Percentiles rank a stretch among this genome's conserved stretches.
Conservation (phyloP, 1,284 basidiomycete genomes). For the Coniophora puteana region DNA sequence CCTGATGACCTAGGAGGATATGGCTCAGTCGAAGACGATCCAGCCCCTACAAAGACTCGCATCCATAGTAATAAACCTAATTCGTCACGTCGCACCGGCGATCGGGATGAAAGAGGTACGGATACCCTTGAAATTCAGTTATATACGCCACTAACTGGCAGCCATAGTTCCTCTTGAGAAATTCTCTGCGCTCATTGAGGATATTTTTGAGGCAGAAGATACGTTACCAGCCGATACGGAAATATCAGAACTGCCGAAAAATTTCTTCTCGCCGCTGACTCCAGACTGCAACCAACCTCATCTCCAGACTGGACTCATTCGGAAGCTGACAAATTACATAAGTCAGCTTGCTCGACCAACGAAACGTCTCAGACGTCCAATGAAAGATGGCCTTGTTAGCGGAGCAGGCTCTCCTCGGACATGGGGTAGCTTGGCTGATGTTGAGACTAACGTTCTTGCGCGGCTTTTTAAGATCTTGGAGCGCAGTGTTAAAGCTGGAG, state of each 20-base stretch:
- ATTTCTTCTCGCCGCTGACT: conserved; percentile 67
- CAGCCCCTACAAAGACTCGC: conserved; percentile 20
- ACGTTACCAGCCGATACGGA: conserved; percentile 64
- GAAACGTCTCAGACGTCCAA: conserved; percentile 47
- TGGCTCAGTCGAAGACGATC: conserved; percentile 49
- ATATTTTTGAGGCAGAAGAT: conserved; percentile 89
- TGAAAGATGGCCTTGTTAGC: conserved; percentile 32
- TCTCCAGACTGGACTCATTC: conserved; percentile 55
- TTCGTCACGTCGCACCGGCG: conserved; percentile 60
- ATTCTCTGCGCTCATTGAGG: conserved; percentile 69
- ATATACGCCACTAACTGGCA: conserved; percentile 7
- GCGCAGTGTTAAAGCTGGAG: conserved; percentile 68
- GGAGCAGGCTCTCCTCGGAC: conserved; percentile 41
- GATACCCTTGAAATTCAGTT: background rate
- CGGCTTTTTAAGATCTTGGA: conserved; percentile 75
- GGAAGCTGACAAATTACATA: conserved; percentile 67
- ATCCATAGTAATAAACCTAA: conserved; percentile 34
- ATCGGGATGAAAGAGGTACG: conserved; percentile 72
- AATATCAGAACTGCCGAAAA: conserved; percentile 48
- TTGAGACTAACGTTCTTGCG: conserved; percentile 58
- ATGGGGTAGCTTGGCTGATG: conserved; percentile 57
- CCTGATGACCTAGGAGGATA: conserved; percentile 59
- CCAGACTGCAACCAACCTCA: conserved; percentile 55
- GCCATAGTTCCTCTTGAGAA: conserved; percentile 54
- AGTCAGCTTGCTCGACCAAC: conserved; percentile 59